Evolutionary conservation across 1,139 yeast genomes (phyloP).

Genomic region (Tardiomyces depauwii): DNA sequence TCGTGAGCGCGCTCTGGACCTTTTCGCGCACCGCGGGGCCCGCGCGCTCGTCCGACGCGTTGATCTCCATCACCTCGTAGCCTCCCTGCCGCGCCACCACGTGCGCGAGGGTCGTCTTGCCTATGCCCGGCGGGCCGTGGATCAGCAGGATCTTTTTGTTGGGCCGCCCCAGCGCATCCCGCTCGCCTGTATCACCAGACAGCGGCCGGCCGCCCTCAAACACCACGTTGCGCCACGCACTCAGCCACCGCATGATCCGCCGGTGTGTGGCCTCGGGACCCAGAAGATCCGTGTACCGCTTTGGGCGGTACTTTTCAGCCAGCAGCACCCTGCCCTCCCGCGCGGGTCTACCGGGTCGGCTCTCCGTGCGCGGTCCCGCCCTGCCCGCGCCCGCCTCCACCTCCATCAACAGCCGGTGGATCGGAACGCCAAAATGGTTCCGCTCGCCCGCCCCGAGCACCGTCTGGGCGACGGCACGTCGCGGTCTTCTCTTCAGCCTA

Average conservation of each 20-base stretch:
- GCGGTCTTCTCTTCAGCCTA: background rate
- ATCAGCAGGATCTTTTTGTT: slow-evolving; percentile 55
- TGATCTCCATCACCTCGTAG: slow-evolving; percentile 69
- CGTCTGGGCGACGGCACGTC: background rate
- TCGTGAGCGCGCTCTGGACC: slow-evolving; percentile 58
- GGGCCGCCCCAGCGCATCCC: slow-evolving; percentile 63
- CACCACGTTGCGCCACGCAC: slow-evolving; percentile 67
- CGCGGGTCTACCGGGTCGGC: too few relatives aligned
- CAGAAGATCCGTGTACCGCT: slow-evolving; percentile 52
- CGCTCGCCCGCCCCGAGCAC: background rate
- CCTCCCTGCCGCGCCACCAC: slow-evolving; percentile 76
- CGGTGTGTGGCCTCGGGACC: slow-evolving; percentile 82
- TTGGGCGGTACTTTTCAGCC: slow-evolving; percentile 84
- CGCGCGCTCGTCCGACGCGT: slow-evolving; percentile 79
- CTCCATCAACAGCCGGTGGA: slow-evolving; percentile 16
- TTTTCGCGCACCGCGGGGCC: slow-evolving; percentile 47
- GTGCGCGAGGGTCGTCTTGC: slow-evolving; percentile 86
- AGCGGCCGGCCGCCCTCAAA: slow-evolving; percentile 23
- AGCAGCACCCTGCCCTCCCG: slow-evolving; percentile 8
- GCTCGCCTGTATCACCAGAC: slow-evolving; percentile 7
- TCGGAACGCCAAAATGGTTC: slow-evolving; percentile 20
- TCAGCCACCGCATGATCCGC: slow-evolving; percentile 62
- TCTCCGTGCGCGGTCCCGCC: too few relatives aligned
- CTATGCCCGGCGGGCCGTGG: slow-evolving; percentile 94
- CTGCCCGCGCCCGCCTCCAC: slow-evolving; percentile 3